phyloP scores from a whole-genome alignment of 177 flowering plant species.

The Vitis hybrid region DNA sequence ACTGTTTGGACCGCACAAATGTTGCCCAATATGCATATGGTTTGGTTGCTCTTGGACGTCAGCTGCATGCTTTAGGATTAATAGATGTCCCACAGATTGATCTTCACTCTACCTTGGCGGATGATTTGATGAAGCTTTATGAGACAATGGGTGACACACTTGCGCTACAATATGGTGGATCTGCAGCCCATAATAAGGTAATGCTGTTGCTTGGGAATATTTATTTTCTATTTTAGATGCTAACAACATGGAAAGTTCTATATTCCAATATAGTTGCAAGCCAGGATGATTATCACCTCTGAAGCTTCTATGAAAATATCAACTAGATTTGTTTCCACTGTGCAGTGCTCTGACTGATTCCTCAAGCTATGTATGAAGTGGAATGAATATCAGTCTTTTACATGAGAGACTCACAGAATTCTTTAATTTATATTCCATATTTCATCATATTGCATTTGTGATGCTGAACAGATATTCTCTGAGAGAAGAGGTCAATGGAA shows the following conservation, averaged over 20 bases:
- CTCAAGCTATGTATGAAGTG: background rate
- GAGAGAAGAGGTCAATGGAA: constrained; percentile 93
- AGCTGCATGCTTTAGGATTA: constrained; percentile 66
- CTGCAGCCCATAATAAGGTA: constrained; percentile 99
- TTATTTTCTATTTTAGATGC: no score
- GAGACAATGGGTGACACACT: constrained; percentile 96
- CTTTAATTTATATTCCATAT: background rate
- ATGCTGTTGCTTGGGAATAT: background rate
- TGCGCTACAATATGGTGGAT: constrained; percentile 95
- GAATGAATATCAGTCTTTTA: background rate
- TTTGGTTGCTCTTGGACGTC: constrained; percentile 78
- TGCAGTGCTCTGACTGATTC: no score
- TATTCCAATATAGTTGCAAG: background rate
- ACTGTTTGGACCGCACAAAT: constrained; percentile 97
- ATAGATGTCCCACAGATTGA: constrained; percentile 48
- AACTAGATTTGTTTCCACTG: background rate
- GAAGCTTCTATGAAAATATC: background rate
- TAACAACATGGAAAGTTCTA: background rate
- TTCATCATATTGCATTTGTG: constrained; percentile 1
- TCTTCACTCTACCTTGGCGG: constrained; percentile 60
- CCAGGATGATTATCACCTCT: background rate
- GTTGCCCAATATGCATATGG: constrained; percentile 94
- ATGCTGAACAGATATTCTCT: constrained; percentile 70
- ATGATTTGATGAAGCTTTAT: constrained; percentile 67
- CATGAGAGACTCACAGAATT: no score